These are phyloP conservation scores for Ophiostoma sp. DNA, from an alignment of 2,329 filamentous ascomycete genomes.

Conservation along the genomic window DNA sequence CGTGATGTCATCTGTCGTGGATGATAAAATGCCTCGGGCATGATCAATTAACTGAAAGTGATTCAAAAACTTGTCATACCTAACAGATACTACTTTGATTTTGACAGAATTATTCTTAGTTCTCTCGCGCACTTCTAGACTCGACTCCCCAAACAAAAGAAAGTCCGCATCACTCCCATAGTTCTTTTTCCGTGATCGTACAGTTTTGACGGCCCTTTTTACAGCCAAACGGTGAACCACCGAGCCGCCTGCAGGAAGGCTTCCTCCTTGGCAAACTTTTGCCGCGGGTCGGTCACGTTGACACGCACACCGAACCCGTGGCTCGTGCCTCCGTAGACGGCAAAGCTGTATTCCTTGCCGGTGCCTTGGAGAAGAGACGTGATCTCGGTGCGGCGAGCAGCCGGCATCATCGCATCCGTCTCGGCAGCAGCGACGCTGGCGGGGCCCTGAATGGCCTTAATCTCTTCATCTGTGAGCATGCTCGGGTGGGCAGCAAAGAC, in stretches of 20 bases:
- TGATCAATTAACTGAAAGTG: no score
- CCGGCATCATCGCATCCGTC: conserved; percentile 59
- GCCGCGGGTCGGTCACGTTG: conserved; percentile 51
- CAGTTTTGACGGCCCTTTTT: not conserved
- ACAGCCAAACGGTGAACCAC: conserved; percentile 66
- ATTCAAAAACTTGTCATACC: no score
- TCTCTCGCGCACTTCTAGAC: not conserved
- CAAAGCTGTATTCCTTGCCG: conserved; percentile 64
- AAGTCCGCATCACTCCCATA: not conserved
- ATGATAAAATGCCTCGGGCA: no score
- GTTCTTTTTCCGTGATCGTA: not conserved
- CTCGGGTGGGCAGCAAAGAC: conserved; percentile 67
- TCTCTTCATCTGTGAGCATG: conserved; percentile 59
- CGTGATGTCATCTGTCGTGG: no score
- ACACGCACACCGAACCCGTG: conserved; percentile 75
- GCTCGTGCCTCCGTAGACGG: conserved; percentile 64
- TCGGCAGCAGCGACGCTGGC: conserved; percentile 65
- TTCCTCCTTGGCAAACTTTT: conserved; percentile 73
- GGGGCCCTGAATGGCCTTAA: conserved; percentile 57
- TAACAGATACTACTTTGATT: no score
- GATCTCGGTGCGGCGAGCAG: conserved; percentile 54
- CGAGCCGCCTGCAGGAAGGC: conserved; percentile 73
- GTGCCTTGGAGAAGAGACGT: conserved; percentile 60
- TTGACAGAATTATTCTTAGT: no score
- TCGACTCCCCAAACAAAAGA: no score